Conservation (phyloP, 2,329 filamentous ascomycete species). For the Madurella fahalii region DNA sequence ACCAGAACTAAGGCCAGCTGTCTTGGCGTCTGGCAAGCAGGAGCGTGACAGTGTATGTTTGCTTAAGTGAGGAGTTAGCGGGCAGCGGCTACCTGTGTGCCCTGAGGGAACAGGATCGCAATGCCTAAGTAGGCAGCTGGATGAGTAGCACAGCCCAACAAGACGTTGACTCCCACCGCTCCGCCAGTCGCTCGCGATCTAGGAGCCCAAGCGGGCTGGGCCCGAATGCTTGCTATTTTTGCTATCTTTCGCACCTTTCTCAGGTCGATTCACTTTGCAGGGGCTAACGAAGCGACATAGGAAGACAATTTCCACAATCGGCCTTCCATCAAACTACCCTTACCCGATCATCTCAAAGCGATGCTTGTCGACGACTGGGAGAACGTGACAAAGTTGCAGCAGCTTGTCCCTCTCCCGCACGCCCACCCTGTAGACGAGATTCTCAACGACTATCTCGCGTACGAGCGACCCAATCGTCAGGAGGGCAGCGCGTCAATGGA, state of each 20-base stretch:
- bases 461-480: slow-evolving; percentile 63
- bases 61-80: not conserved
- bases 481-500: slow-evolving; percentile 69
- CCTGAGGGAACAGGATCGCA: not conserved
- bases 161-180: not conserved
- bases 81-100: not conserved
- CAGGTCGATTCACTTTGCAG: not conserved
- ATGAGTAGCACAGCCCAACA: not conserved
- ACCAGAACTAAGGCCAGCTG: too few species aligned
- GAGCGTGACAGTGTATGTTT: not conserved
- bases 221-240: not conserved
- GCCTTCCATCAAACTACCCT: slow-evolving; percentile 78
- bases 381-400: slow-evolving; percentile 92
- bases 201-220: not conserved
- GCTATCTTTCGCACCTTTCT: not conserved
- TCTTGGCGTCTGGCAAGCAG: too few species aligned
- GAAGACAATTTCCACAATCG: slow-evolving; percentile 83
- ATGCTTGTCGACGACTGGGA: slow-evolving; percentile 98
- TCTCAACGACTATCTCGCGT: slow-evolving; percentile 72
- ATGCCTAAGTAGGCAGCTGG: not conserved
- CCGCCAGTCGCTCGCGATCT: not conserved
- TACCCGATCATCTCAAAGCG: slow-evolving; percentile 87
- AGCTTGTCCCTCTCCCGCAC: slow-evolving; percentile 81
- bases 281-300: slow-evolving; percentile 44
- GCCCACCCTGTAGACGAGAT: slow-evolving; percentile 71